phyloP scores from a whole-genome alignment of 179 eudicot species.

The Nepenthes alata region DNA sequence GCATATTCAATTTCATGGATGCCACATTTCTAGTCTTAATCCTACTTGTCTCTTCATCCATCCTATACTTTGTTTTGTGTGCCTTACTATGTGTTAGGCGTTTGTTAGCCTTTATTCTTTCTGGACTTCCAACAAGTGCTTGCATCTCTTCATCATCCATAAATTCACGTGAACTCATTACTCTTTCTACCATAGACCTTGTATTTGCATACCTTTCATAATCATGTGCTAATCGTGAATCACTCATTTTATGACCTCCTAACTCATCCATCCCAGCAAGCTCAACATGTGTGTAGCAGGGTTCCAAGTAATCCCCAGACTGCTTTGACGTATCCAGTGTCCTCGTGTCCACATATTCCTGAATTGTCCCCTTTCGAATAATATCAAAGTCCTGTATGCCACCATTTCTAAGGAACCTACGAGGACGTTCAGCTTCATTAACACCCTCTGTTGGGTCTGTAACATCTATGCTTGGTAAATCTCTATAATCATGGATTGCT shows the following conservation, averaged over 20 bases:
- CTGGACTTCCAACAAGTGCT: conserved; percentile 8
- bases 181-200: conserved; percentile 19
- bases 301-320: conserved; percentile 19
- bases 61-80: conserved; percentile 19
- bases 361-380: conserved; percentile 11
- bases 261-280: conserved; percentile 18
- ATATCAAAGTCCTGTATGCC: conserved; percentile 17
- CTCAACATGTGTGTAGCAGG: conserved; percentile 15
- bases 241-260: conserved; percentile 18
- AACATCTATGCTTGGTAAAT: conserved; percentile 12
- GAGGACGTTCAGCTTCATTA: conserved; percentile 20
- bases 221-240: conserved; percentile 14
- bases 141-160: conserved; percentile 13
- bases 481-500: conserved; percentile 16
- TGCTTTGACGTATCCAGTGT: conserved; percentile 9
- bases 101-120: conserved; percentile 14
- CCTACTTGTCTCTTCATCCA: conserved; percentile 19
- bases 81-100: conserved; percentile 14
- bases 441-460: conserved; percentile 13
- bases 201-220: conserved; percentile 21
- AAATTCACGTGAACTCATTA: conserved; percentile 15
- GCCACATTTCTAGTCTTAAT: conserved; percentile 11
- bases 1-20: conserved; percentile 13
- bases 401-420: conserved; percentile 11
- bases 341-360: conserved; percentile 15